Conservation (phyloP, 305 asterid species). For the Euphrasia arctica region DNA sequence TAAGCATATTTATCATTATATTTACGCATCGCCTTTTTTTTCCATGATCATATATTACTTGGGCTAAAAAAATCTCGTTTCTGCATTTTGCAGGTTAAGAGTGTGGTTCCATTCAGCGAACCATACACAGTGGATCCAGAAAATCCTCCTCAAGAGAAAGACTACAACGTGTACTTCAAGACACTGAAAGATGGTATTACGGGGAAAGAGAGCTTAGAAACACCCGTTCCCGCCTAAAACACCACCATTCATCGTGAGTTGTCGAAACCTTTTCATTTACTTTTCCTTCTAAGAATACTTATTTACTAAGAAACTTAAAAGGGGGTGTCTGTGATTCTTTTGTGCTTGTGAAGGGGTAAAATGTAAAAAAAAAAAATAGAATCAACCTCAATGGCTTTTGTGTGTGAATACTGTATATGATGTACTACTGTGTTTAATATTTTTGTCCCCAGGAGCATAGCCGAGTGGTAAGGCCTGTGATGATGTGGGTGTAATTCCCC, state of each 20-base stretch:
- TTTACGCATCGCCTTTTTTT: not conserved
- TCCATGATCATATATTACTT: not conserved
- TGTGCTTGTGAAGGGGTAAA: no score
- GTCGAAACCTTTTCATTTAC: no score
- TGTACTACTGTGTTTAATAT: not conserved
- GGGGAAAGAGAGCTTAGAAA: constrained; percentile 87
- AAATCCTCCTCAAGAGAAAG: constrained; percentile 88
- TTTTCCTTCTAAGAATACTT: no score
- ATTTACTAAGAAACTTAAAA: no score
- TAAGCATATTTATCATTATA: not conserved
- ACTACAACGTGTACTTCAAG: constrained; percentile 66
- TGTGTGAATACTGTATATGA: no score
- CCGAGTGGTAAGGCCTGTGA: no score
- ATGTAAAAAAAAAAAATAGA: no score
- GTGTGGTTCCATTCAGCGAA: constrained; percentile 88
- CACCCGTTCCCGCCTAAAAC: constrained; percentile 53
- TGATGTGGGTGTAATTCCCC: no score
- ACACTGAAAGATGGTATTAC: constrained; percentile 77
- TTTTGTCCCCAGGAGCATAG: no score
- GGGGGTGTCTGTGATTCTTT: no score
- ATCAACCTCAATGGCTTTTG: no score
- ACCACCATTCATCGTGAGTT: not conserved
- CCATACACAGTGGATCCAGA: constrained; percentile 92
- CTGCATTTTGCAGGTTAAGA: constrained; percentile 60
- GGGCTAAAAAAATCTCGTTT: constrained; percentile 1